Base-by-base conservation (phyloP, 495 filamentous ascomycete species). In the Clavariopsis aquatica region DNA sequence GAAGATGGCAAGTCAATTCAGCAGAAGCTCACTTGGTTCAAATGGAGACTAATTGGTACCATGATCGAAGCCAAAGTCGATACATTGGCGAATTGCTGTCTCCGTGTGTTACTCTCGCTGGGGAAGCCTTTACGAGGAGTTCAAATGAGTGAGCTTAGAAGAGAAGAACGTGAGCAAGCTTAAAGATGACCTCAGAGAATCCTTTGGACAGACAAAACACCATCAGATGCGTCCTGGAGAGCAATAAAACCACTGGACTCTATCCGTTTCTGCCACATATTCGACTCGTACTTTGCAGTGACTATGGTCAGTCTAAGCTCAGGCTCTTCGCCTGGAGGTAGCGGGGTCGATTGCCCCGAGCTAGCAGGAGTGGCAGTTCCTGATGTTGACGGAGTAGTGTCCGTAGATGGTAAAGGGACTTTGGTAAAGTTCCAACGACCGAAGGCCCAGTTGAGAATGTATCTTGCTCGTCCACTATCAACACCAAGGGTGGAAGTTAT, bases 361-460 rank as follows among this genome's bases (percentile, higher is more conserved):
- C 69, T 70, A 9, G 64, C 12, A 59, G 77, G 71, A n/a, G 73
- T 75, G 27, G 74, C 65, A 10, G 64, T 71, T 20, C 69, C 71
- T 0, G 73, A 70, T 17, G 61, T 59, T 19, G 68, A 63, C 8
- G 73, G 69, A 1, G 64, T 71, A 19, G 70, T 31, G 9, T 24
- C 70, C 27, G 72, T 55, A 10, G 78, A 76, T 1, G 72, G 64
- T 47, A 76, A 71, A 2, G 77, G 69, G 36, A 80, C 79, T 46
- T 57, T 80, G 6, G 92, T 93, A 70, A 90, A 93, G 1, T 85
- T 96, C 94, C 94, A 97, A 19, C 94, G 82, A 7, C 92, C 93
- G 76, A 98, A 98, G 0, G 94, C 95, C 94, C 94, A 98, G 73
- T 98, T 98, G 47, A 98, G 81, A 49, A 97, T 95, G 72, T 92